These are phyloP conservation scores for Chloropicon primus DNA, from an alignment of 139 green algal species.

Conservation along the genomic window DNA sequence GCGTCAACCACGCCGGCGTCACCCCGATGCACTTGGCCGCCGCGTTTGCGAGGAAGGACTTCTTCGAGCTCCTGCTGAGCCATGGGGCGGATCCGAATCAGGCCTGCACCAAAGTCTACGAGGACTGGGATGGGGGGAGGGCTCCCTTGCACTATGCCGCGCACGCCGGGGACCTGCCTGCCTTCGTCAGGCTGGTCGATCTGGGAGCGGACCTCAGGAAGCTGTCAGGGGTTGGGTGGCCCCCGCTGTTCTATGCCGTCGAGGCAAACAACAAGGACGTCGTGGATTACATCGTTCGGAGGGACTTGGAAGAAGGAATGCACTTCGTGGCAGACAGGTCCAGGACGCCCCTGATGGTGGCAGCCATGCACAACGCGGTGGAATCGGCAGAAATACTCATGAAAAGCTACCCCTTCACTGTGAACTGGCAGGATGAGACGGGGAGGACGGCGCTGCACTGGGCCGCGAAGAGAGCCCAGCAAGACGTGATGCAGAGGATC, in stretches of 20 bases:
- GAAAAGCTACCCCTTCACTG: background rate
- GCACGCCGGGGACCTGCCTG: conserved; percentile 2
- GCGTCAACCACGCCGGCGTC: background rate
- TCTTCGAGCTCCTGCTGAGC: background rate
- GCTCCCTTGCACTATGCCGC: conserved; percentile 13
- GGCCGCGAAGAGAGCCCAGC: background rate
- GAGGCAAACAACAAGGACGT: conserved; percentile 6
- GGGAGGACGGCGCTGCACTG: conserved; percentile 12
- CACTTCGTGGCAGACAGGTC: background rate
- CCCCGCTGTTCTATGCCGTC: conserved; percentile 12
- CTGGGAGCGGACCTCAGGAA: conserved; percentile 5
- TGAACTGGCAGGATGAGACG: background rate
- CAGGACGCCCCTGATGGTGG: conserved; percentile 9
- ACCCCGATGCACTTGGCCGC: background rate
- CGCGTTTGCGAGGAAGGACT: background rate
- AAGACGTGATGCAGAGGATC: conserved; percentile 3
- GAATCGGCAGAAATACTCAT: background rate
- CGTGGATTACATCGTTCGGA: background rate
- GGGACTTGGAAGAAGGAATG: background rate
- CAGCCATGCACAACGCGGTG: conserved; percentile 5
- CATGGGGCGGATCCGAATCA: background rate
- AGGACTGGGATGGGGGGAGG: conserved; percentile 9
- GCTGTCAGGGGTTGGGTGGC: background rate
- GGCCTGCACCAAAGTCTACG: background rate
- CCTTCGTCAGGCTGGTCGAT: background rate